Evolutionary conservation across 768 basidiomycete genomes (phyloP), one percentile per base, ranked within the genome.

Genomic region (Tephrocybe sp.): DNA sequence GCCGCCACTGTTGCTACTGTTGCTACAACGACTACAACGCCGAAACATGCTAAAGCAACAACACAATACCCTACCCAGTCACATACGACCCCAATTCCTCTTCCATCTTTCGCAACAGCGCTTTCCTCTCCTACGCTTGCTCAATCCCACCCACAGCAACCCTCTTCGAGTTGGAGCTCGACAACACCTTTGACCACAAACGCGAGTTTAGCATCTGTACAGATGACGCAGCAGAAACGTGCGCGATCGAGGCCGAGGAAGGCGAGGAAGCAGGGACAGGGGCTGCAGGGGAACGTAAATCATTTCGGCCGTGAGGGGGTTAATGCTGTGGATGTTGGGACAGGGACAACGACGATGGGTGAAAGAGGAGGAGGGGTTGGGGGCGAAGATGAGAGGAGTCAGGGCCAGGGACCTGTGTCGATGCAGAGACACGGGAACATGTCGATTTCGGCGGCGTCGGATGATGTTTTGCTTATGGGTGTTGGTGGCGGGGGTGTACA

Each of bases 91-190:
- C 61, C 62, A 6, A 71, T 74, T 25, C 66, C 69, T 4, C 55
- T 72, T 15, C 72, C 73, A 7, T 73, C 73, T 2, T 74, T 74
- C 53, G 72, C 73, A 4, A 73, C 70, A 4, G 61, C 65, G 15
- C 39, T 51, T 8, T 31, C 24, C 16, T 25, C 43, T 9, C 42
- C 33, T 44, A 29, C 18, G 25, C 34, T 42, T 41, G 23, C 19
- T 41, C 39, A 18, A 41, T 7, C n/a, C n/a, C n/a, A n/a, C n/a
- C n/a, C n/a, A n/a, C n/a, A n/a, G n/a, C 27, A 29, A 5, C 27
- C 27, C 27, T 29, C 27, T 29, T 5, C 27, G 27, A 5, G 5
- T 29, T 29, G 6, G 5, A 11, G 27, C 11, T 5, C 11, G 27
- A 11, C 27, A 5, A 29, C 27, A 11, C 11, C 27, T 29, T 11